phyloP scores from a whole-genome alignment of 1,284 basidiomycete genomes.

The Rhodofomes roseus region DNA sequence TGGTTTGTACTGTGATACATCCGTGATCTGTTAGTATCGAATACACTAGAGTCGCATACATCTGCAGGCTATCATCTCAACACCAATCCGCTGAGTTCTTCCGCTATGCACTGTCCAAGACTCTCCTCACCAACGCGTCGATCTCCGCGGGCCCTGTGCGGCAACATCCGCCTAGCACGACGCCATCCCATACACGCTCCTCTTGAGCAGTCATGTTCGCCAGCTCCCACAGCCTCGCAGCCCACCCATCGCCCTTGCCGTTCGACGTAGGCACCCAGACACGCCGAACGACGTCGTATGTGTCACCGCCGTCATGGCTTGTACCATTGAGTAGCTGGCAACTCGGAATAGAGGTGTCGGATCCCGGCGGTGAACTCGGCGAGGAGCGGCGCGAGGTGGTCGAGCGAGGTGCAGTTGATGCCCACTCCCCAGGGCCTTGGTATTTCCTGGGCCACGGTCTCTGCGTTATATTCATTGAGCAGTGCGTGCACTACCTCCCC shows the following conservation, averaged over 20 bases:
- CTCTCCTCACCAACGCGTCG: constrained; percentile 11
- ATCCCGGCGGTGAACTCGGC: constrained; percentile 27
- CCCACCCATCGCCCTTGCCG: constrained; percentile 38
- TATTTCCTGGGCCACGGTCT: constrained; percentile 6
- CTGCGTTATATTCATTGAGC: constrained; percentile 19
- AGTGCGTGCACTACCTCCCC: constrained; percentile 36
- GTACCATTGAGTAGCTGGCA: too few relatives aligned
- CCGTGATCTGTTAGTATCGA: too few relatives aligned
- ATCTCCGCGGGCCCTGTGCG: constrained; percentile 76
- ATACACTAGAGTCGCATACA: too few relatives aligned
- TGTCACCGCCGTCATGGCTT: constrained; percentile 63
- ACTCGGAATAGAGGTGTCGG: constrained; percentile 2
- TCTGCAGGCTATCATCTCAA: too few relatives aligned
- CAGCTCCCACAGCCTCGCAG: constrained; percentile 32
- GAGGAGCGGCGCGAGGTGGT: constrained; percentile 35
- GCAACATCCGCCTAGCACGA: constrained; percentile 75
- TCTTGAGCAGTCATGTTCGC: constrained; percentile 19
- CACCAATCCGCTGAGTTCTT: too few relatives aligned
- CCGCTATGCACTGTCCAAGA: not conserved
- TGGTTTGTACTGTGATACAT: too few relatives aligned
- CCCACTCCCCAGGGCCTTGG: constrained; percentile 50
- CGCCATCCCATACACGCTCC: constrained; percentile 42
- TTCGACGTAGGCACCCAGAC: constrained; percentile 34
- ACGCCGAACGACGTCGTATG: constrained; percentile 46
- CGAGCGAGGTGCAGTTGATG: constrained; percentile 65